Conservation (phyloP, 306 rosid species). For the Casuarina equisetifolia region DNA sequence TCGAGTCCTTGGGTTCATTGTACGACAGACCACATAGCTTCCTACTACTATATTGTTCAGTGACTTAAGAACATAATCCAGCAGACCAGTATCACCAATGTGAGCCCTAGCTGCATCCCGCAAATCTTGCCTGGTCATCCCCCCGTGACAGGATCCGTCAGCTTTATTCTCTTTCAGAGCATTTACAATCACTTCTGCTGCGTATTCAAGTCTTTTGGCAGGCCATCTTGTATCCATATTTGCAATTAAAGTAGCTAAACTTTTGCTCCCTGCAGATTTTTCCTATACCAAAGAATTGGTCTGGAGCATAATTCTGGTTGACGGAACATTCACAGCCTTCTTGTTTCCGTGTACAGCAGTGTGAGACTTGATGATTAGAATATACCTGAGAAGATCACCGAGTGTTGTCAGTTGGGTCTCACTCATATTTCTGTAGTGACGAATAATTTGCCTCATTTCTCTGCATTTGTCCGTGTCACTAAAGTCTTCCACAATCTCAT, state of each 20-base stretch:
- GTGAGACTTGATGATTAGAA: slow-evolving; percentile 74
- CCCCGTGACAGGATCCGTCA: slow-evolving; percentile 40
- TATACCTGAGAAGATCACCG: slow-evolving; percentile 70
- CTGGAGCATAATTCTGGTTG: slow-evolving; percentile 34
- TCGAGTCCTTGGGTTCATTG: slow-evolving; percentile 63
- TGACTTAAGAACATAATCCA: slow-evolving; percentile 84
- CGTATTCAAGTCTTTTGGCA: slow-evolving; percentile 63
- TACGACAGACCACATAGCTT: slow-evolving; percentile 62
- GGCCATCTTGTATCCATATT: slow-evolving; percentile 96
- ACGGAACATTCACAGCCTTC: not conserved
- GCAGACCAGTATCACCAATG: slow-evolving; percentile 88
- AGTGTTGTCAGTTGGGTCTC: slow-evolving; percentile 65
- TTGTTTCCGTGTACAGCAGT: slow-evolving; percentile 32
- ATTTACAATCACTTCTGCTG: slow-evolving; percentile 78
- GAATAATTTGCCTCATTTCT: slow-evolving; percentile 64
- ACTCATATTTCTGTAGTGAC: slow-evolving; percentile 68
- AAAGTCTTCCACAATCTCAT: slow-evolving; percentile 43
- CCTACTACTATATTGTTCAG: slow-evolving; percentile 73
- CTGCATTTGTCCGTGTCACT: slow-evolving; percentile 29
- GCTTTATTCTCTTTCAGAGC: slow-evolving; percentile 73
- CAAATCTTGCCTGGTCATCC: slow-evolving; percentile 85
- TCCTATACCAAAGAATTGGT: slow-evolving; percentile 51
- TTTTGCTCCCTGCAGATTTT: slow-evolving; percentile 54
- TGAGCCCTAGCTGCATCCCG: slow-evolving; percentile 83
- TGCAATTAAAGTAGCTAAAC: slow-evolving; percentile 52